Evolutionary conservation across 1,139 yeast genomes (phyloP).

Genomic region (Scheffersomyces lignicola): DNA sequence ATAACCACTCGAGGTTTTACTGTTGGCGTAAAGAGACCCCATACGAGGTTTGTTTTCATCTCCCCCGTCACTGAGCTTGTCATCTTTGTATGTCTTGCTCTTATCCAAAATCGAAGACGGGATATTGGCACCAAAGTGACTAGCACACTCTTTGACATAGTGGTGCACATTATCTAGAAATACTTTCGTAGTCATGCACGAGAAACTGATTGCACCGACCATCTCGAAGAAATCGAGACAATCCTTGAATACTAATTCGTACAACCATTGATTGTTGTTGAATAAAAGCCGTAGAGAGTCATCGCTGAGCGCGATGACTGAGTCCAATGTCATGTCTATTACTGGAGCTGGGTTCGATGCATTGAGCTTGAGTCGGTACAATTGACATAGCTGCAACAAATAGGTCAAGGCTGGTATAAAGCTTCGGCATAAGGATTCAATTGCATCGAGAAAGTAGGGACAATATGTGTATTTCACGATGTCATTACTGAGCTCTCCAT

Average conservation of each 20-base stretch:
- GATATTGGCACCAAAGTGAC: too few species aligned
- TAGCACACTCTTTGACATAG: conserved; percentile 1
- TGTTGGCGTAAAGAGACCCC: too few species aligned
- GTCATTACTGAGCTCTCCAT: not conserved
- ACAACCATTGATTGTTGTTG: not conserved
- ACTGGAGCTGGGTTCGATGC: not conserved
- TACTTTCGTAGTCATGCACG: not conserved
- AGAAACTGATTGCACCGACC: not conserved
- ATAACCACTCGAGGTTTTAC: not conserved
- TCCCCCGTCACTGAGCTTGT: too few species aligned
- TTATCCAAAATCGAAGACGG: too few species aligned
- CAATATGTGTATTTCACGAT: not conserved
- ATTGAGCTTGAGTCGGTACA: not conserved
- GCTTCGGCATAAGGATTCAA: not conserved
- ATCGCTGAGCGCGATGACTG: not conserved
- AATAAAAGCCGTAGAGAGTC: not conserved
- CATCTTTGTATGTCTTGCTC: too few species aligned
- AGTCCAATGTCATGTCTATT: not conserved
- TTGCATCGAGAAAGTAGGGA: conserved; percentile 1
- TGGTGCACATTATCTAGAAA: not conserved
- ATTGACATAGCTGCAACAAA: not conserved
- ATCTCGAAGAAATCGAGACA: not conserved
- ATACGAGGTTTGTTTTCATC: too few species aligned
- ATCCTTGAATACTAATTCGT: conserved; percentile 1
- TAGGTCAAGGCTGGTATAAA: not conserved